Percentiles rank a stretch among this genome's conserved stretches.
These are phyloP conservation scores for Parafenestella ontariensis DNA, from an alignment of 2,329 filamentous ascomycete species.

Conservation along the genomic window DNA sequence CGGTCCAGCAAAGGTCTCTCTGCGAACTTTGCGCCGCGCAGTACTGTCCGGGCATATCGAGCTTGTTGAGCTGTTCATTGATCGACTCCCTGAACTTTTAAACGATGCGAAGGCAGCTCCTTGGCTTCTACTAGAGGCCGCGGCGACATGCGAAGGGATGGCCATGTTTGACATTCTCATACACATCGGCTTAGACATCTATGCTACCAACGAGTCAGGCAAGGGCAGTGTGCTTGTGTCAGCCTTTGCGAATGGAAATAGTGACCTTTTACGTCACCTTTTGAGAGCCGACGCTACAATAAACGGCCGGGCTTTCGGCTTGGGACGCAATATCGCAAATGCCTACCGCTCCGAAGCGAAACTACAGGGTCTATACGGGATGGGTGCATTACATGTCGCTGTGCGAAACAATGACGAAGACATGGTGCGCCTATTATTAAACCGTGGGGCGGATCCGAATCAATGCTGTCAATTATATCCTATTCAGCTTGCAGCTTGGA, in stretches of 20 bases:
- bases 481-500: conserved; percentile 6
- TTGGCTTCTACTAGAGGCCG: conserved; percentile 9
- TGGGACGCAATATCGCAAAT: too few species aligned
- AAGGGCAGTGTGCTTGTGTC: conserved; percentile 2
- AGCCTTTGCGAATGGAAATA: background rate
- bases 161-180: background rate
- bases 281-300: background rate
- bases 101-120: background rate
- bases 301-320: background rate
- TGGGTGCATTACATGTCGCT: conserved; percentile 1
- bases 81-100: background rate
- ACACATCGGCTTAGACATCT: background rate
- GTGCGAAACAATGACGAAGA: background rate
- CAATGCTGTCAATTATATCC: conserved; percentile 7
- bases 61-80: background rate
- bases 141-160: background rate
- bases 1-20: background rate
- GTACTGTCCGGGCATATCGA: background rate
- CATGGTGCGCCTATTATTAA: background rate
- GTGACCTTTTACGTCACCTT: background rate
- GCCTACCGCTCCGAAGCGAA: background rate
- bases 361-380: background rate
- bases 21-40: background rate
- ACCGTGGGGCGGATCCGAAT: conserved; percentile 2
- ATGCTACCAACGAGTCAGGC: background rate